Conservation (phyloP, 2,329 filamentous ascomycete genomes). For the Cryphonectria parasitica region DNA sequence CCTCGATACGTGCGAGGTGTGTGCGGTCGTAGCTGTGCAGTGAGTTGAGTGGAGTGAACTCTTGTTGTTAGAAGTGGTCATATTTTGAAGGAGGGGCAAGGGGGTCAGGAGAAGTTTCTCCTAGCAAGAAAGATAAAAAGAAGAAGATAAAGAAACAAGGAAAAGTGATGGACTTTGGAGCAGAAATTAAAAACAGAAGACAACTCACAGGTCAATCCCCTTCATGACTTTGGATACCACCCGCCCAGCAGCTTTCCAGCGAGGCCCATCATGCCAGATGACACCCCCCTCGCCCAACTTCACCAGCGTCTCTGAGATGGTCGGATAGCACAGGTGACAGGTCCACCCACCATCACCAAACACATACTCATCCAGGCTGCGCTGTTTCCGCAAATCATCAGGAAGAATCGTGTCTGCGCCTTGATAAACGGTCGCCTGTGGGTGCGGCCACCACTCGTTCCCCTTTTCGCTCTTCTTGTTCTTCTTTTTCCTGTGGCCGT, state of each 20-base stretch:
- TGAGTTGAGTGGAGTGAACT: too few relatives aligned
- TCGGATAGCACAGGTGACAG: slow-evolving; percentile 50
- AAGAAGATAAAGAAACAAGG: too few relatives aligned
- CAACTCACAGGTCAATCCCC: slow-evolving; percentile 47
- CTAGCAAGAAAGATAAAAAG: too few relatives aligned
- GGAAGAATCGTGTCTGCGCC: slow-evolving; percentile 45
- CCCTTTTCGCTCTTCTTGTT: not conserved
- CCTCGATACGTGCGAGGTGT: slow-evolving; percentile 37
- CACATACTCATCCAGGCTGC: slow-evolving; percentile 36
- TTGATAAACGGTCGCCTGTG: slow-evolving; percentile 49
- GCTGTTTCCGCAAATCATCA: slow-evolving; percentile 41
- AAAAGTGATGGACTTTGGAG: too few relatives aligned
- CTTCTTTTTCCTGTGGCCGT: not conserved
- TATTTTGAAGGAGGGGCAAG: too few relatives aligned
- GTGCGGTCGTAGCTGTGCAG: slow-evolving; percentile 31
- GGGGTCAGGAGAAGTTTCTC: too few relatives aligned
- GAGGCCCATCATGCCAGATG: slow-evolving; percentile 49
- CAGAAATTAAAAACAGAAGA: too few relatives aligned
- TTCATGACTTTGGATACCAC: slow-evolving; percentile 47
- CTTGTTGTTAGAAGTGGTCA: too few relatives aligned
- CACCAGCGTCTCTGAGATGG: slow-evolving; percentile 43
- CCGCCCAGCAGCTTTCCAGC: slow-evolving; percentile 44
- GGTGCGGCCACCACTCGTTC: slow-evolving; percentile 46
- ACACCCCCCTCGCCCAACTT: slow-evolving; percentile 43
- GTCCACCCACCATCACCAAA: slow-evolving; percentile 50